phyloP scores from a whole-genome alignment of 2,329 filamentous ascomycete species.

The Phaeosphaeriaceae sp. region DNA sequence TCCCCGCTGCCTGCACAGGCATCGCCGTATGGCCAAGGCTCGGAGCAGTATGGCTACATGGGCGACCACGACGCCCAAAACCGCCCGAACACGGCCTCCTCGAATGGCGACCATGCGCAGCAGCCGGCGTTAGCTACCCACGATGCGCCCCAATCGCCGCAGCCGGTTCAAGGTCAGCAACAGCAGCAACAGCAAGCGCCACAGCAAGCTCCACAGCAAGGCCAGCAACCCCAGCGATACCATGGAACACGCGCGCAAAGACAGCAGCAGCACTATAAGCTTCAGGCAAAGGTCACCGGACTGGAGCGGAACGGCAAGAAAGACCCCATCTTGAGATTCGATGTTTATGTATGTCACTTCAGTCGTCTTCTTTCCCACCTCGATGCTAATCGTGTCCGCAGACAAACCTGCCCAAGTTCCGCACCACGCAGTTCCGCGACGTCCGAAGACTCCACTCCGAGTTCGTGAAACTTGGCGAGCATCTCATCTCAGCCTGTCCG shows the following conservation, averaged over 20 bases:
- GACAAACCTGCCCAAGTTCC: conserved; percentile 98
- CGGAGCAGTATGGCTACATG: conserved; percentile 45
- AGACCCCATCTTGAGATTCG: conserved; percentile 92
- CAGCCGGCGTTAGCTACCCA: conserved; percentile 40
- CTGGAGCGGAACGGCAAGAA: conserved; percentile 94
- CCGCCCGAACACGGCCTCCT: conserved; percentile 34
- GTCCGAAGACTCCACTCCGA: conserved; percentile 94
- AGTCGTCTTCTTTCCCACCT: neutral
- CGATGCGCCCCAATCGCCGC: conserved; percentile 32
- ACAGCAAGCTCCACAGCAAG: conserved; percentile 49
- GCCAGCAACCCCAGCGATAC: conserved; percentile 56
- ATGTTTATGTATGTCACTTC: conserved; percentile 79
- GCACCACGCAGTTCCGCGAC: conserved; percentile 97
- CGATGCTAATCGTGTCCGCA: conserved; percentile 50
- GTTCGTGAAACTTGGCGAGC: conserved; percentile 94
- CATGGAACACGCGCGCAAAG: conserved; percentile 51
- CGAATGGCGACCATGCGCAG: conserved; percentile 45
- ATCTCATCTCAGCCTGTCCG: conserved; percentile 96
- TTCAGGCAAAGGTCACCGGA: conserved; percentile 94
- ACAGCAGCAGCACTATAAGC: conserved; percentile 74
- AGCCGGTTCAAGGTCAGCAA: conserved; percentile 34
- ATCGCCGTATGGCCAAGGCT: conserved; percentile 47
- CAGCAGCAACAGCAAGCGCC: conserved; percentile 32
- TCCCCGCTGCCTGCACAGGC: conserved; percentile 50
- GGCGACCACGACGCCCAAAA: conserved; percentile 37